Percentiles rank a stretch among this genome's conserved stretches.
These are phyloP conservation scores for Globisporangium cystogenes DNA, from an alignment of 352 stramenopile genomes.

Conservation along the genomic window DNA sequence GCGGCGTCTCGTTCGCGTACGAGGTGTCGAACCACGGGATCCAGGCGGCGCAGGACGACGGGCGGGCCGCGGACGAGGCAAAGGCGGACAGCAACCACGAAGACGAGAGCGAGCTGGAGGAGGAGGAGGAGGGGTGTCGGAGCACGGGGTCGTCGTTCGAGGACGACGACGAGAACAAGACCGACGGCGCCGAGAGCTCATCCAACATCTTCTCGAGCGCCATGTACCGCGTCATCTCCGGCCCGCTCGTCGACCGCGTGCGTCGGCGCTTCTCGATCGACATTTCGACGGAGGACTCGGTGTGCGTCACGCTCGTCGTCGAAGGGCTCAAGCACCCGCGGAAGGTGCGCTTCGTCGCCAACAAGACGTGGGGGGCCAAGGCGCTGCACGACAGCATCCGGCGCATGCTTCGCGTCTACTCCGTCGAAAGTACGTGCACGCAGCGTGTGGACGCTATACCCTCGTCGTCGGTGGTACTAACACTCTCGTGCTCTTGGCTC, in stretches of 20 bases:
- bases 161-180: slow-evolving; percentile 21
- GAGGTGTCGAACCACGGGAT: slow-evolving; percentile 86
- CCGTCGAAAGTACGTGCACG: slow-evolving; percentile 36
- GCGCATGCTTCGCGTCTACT: slow-evolving; percentile 70
- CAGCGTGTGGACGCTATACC: too few species aligned
- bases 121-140: slow-evolving; percentile 47
- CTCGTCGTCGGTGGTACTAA: not conserved
- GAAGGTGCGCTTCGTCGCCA: slow-evolving; percentile 73
- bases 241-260: slow-evolving; percentile 70
- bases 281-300: slow-evolving; percentile 64
- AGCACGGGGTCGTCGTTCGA: slow-evolving; percentile 38
- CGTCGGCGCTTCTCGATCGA: slow-evolving; percentile 72
- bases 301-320: slow-evolving; percentile 63
- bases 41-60: slow-evolving; percentile 74
- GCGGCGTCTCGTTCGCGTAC: slow-evolving; percentile 79
- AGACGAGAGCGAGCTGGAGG: slow-evolving; percentile 48
- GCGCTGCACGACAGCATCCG: slow-evolving; percentile 52
- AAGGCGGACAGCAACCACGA: slow-evolving; percentile 21
- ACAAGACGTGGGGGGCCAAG: slow-evolving; percentile 58
- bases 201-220: slow-evolving; percentile 79
- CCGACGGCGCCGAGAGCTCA: slow-evolving; percentile 21
- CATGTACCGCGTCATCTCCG: slow-evolving; percentile 80
- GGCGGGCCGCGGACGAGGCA: slow-evolving; percentile 29
- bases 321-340: slow-evolving; percentile 51
- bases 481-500: not conserved